These are phyloP conservation scores for Przewalskia tangutica DNA, from an alignment of 257 asterid genomes.

Conservation along the genomic window DNA sequence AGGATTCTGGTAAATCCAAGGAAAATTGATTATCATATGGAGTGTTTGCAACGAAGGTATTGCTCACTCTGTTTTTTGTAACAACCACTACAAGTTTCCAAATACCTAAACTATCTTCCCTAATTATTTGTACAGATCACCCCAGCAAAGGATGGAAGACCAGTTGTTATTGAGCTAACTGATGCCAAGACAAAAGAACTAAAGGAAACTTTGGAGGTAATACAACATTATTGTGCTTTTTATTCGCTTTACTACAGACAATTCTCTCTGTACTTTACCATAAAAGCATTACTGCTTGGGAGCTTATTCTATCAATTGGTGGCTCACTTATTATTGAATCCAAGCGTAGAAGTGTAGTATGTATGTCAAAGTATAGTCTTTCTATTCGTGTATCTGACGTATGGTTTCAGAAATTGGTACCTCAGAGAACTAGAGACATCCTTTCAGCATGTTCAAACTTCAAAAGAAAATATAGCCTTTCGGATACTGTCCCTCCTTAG, in stretches of 20 bases:
- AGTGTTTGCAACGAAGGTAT: constrained; percentile 91
- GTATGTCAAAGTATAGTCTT: no score
- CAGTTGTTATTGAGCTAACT: constrained; percentile 86
- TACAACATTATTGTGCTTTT: not conserved
- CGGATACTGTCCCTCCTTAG: no score
- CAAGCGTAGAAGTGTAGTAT: no score
- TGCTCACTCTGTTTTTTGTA: not conserved
- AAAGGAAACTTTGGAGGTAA: constrained; percentile 75
- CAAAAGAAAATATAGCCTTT: no score
- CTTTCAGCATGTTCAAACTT: no score
- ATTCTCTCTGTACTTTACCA: no score
- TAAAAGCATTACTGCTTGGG: not conserved
- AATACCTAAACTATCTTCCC: not conserved
- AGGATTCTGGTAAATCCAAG: constrained; percentile 79
- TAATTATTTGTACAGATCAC: constrained; percentile 41
- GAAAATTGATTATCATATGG: constrained; percentile 75
- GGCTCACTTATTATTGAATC: no score
- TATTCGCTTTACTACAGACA: no score
- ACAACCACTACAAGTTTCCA: not conserved
- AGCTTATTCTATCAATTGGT: no score
- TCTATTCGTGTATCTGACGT: no score
- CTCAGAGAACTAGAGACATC: no score
- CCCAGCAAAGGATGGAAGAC: constrained; percentile 94
- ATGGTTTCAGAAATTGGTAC: no score
- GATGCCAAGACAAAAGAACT: constrained; percentile 97